phyloP scores from a whole-genome alignment of 169 alveolate species.

The Eimeria falciformis region DNA sequence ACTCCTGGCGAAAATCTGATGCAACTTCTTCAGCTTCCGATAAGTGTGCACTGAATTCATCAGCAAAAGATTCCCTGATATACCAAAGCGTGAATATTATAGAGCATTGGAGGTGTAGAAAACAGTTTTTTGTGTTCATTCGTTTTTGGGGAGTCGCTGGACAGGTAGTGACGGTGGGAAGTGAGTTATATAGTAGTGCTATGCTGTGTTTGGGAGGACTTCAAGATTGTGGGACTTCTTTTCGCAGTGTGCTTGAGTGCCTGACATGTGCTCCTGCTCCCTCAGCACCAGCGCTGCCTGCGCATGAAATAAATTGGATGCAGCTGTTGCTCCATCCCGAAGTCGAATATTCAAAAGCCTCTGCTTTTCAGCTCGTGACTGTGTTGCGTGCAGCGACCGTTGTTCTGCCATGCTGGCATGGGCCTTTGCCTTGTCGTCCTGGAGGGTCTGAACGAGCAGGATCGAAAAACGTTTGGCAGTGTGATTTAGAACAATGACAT shows the following conservation, averaged over 20 bases:
- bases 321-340: not conserved
- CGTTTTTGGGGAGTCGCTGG: not conserved
- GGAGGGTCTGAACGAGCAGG: not conserved
- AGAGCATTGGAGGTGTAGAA: not conserved
- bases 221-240: too few species aligned
- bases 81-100: not conserved
- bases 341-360: not conserved
- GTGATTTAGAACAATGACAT: not conserved
- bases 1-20: not conserved
- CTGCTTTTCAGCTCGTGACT: not conserved
- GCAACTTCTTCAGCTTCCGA: not conserved
- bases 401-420: not conserved
- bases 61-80: not conserved
- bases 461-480: not conserved
- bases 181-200: not conserved
- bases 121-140: not conserved
- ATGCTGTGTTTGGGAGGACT: too few species aligned
- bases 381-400: not conserved
- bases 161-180: not conserved
- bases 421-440: not conserved
- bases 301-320: not conserved
- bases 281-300: constrained; percentile 19
- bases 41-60: not conserved
- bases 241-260: too few species aligned
- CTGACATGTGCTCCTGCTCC: constrained; percentile 19